Percentiles rank a stretch among this genome's conserved stretches.
These are phyloP conservation scores for Penicillium janthinellum DNA, from an alignment of 2,329 filamentous ascomycete species.

Conservation along the genomic window DNA sequence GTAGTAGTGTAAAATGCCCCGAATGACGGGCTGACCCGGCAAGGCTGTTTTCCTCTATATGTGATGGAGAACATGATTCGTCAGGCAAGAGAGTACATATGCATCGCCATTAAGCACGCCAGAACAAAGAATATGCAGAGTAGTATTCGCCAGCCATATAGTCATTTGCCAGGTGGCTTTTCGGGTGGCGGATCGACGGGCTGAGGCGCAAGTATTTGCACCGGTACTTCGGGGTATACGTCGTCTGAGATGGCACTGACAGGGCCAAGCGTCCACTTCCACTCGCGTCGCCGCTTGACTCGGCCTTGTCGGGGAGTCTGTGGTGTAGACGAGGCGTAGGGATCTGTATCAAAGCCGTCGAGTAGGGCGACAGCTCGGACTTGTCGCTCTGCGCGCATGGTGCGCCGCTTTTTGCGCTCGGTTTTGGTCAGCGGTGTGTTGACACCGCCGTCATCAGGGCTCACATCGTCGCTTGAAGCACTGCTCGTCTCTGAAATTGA, in stretches of 20 bases:
- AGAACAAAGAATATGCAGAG: neutral
- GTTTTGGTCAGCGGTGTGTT: slow-evolving; percentile 17
- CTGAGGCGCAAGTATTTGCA: slow-evolving; percentile 1
- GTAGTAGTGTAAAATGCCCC: neutral
- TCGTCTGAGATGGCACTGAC: slow-evolving; percentile 28
- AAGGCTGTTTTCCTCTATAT: slow-evolving; percentile 13
- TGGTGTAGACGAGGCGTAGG: slow-evolving; percentile 48
- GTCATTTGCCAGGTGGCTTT: neutral
- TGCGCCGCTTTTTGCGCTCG: slow-evolving; percentile 43
- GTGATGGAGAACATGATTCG: slow-evolving; percentile 22
- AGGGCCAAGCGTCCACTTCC: slow-evolving; percentile 60
- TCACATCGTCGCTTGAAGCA: slow-evolving; percentile 36
- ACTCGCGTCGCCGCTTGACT: slow-evolving; percentile 56
- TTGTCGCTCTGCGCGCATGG: slow-evolving; percentile 36
- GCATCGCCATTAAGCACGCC: slow-evolving; percentile 19
- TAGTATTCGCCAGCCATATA: neutral
- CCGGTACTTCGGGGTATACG: slow-evolving; percentile 6
- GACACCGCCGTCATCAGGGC: slow-evolving; percentile 13
- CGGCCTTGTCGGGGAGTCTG: slow-evolving; percentile 57
- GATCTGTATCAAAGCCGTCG: slow-evolving; percentile 50
- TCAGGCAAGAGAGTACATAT: slow-evolving; percentile 14
- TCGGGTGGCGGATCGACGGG: slow-evolving; percentile 1
- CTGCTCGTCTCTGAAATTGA: slow-evolving; percentile 33
- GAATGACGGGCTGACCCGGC: neutral
- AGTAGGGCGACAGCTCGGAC: slow-evolving; percentile 44